These are phyloP conservation scores for Afroboletus lepidellus DNA, from an alignment of 1,284 basidiomycete species.

Conservation along the genomic window DNA sequence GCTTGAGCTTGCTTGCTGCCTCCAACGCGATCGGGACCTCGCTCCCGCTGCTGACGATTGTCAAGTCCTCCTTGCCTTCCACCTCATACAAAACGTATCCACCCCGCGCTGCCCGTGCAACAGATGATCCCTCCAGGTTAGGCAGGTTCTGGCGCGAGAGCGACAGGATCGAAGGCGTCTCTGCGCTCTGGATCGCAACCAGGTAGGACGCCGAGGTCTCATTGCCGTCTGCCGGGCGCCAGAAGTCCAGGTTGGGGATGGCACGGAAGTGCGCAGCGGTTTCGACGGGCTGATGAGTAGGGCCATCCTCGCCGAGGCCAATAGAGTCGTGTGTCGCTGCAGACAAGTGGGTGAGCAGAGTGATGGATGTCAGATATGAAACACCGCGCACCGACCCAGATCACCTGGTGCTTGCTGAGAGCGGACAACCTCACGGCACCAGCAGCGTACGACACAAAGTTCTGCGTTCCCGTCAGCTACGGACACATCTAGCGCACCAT, in stretches of 20 bases:
- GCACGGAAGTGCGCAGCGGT: conserved; percentile 86
- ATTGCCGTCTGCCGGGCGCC: conserved; percentile 92
- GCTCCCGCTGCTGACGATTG: conserved; percentile 86
- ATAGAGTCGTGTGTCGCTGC: conserved; percentile 87
- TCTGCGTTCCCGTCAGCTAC: conserved; percentile 44
- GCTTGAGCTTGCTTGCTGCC: conserved; percentile 76
- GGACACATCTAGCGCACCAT: neutral
- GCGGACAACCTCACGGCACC: conserved; percentile 92
- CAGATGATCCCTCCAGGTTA: conserved; percentile 84
- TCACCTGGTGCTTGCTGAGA: conserved; percentile 85
- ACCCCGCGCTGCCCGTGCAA: conserved; percentile 83
- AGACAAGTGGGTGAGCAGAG: neutral
- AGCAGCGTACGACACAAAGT: conserved; percentile 92
- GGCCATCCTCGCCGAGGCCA: conserved; percentile 93
- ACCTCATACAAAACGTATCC: conserved; percentile 90
- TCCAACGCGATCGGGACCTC: conserved; percentile 87
- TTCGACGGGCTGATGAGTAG: conserved; percentile 95
- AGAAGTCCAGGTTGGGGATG: conserved; percentile 87
- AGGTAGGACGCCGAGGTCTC: conserved; percentile 91
- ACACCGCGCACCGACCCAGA: conserved; percentile 77
- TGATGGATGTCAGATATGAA: neutral
- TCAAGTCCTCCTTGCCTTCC: conserved; percentile 68
- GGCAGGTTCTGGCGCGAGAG: conserved; percentile 92
- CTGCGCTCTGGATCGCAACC: conserved; percentile 69
- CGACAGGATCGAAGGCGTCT: conserved; percentile 85